Conservation (phyloP, 2,329 filamentous ascomycete genomes). For the Coniochaeta sp. region DNA sequence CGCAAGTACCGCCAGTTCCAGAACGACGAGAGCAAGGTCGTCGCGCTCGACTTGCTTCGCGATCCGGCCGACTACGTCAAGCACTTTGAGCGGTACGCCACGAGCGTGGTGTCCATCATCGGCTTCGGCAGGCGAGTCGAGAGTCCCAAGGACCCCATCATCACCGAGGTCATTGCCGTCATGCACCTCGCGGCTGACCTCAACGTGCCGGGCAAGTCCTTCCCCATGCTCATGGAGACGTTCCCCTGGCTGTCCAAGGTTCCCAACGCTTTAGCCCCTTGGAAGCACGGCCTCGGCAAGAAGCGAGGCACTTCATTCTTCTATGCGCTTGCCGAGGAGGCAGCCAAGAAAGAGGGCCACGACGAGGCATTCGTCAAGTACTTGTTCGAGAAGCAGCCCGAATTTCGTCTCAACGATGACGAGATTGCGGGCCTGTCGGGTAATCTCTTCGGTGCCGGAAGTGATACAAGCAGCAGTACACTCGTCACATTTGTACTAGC, state of each 20-base stretch:
- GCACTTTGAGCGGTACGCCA: slow-evolving; percentile 45
- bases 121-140: slow-evolving; percentile 47
- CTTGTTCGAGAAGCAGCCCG: slow-evolving; percentile 37
- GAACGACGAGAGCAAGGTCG: slow-evolving; percentile 48
- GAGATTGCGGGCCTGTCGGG: slow-evolving; percentile 39
- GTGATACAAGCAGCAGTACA: slow-evolving; percentile 40
- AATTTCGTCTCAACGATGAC: slow-evolving; percentile 33
- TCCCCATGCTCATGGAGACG: slow-evolving; percentile 50
- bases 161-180: slow-evolving; percentile 50
- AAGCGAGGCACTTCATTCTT: slow-evolving; percentile 42
- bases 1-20: slow-evolving; percentile 44
- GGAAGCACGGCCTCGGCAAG: slow-evolving; percentile 38
- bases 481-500: slow-evolving; percentile 41
- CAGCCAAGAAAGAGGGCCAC: slow-evolving; percentile 27
- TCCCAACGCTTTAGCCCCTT: slow-evolving; percentile 39
- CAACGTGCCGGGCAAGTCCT: slow-evolving; percentile 43
- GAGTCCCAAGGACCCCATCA: slow-evolving; percentile 44
- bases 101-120: slow-evolving; percentile 46
- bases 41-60: slow-evolving; percentile 40
- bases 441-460: slow-evolving; percentile 38
- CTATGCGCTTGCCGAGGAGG: slow-evolving; percentile 42
- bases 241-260: slow-evolving; percentile 40
- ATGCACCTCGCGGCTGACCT: slow-evolving; percentile 51
- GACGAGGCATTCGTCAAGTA: slow-evolving; percentile 31
- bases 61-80: slow-evolving; percentile 39